Conservation (phyloP, 225 moss, liverwort and hornwort genomes). For the Pseudisothecium myosuroides region DNA sequence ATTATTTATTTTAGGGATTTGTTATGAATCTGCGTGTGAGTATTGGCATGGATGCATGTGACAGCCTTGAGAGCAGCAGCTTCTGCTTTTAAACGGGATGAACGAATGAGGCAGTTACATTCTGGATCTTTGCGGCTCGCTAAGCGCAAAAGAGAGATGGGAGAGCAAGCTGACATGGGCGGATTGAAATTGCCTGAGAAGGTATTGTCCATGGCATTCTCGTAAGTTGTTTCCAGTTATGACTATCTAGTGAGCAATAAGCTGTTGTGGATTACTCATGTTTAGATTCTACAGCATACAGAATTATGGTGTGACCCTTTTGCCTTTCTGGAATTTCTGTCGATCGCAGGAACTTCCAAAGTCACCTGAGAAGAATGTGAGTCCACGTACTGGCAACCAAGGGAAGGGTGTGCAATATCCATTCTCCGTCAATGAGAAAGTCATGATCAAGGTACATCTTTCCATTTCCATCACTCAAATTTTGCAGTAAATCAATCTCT, state of each 20-base stretch:
- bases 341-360: constrained; percentile 48
- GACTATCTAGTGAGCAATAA: neutral
- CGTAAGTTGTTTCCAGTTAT: neutral
- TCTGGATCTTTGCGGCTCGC: constrained; percentile 35
- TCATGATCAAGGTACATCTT: constrained; percentile 79
- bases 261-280: neutral
- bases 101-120: constrained; percentile 47
- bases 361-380: constrained; percentile 71
- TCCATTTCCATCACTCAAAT: neutral
- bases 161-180: constrained; percentile 54
- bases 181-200: constrained; percentile 50
- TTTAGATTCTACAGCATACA: neutral
- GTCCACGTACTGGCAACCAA: constrained; percentile 41
- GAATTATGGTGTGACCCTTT: neutral
- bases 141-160: constrained; percentile 66
- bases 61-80: constrained; percentile 91
- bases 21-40: neutral
- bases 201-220: constrained; percentile 14
- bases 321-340: neutral
- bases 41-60: constrained; percentile 8
- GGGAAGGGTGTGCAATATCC: constrained; percentile 96
- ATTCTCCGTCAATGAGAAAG: constrained; percentile 93
- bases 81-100: constrained; percentile 65
- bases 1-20: neutral
- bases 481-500: neutral